phyloP scores from a whole-genome alignment of 106 monocot genomes.

The Vanilla planifolia region DNA sequence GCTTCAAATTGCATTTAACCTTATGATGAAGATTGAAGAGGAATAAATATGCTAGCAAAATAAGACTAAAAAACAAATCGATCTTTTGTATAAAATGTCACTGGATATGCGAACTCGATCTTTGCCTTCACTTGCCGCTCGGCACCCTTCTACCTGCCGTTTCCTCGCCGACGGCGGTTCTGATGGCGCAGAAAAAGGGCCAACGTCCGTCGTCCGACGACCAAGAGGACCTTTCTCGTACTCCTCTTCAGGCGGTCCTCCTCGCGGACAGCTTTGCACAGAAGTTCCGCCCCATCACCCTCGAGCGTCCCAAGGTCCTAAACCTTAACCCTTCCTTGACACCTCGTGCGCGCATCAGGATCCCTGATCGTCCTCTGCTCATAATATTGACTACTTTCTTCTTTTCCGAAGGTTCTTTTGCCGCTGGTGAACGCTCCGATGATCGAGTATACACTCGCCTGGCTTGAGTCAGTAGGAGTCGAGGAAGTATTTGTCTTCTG shows the following conservation, averaged over 20 bases:
- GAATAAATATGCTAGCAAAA: too few relatives aligned
- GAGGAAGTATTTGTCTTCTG: conserved; percentile 95
- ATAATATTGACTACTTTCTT: too few relatives aligned
- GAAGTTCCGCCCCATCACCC: conserved; percentile 97
- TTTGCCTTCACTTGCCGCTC: not conserved
- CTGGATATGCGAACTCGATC: too few relatives aligned
- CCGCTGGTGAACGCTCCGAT: conserved; percentile 88
- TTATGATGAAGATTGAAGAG: too few relatives aligned
- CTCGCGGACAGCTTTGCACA: conserved; percentile 93
- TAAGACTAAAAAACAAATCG: too few relatives aligned
- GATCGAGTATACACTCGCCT: conserved; percentile 85
- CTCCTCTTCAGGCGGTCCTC: conserved; percentile 76
- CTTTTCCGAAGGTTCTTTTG: conserved; percentile 50
- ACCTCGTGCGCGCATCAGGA: not conserved
- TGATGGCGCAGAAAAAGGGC: conserved; percentile 50
- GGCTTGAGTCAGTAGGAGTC: conserved; percentile 93
- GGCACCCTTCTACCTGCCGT: not conserved
- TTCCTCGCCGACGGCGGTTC: not conserved
- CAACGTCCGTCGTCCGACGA: conserved; percentile 42
- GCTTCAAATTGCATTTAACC: too few relatives aligned
- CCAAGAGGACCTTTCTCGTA: conserved; percentile 60
- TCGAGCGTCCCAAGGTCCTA: conserved; percentile 87
- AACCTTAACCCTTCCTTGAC: not conserved
- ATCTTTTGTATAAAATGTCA: too few relatives aligned
- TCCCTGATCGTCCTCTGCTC: not conserved